phyloP scores from a whole-genome alignment of 2,329 filamentous ascomycete species.

The Chaetomiaceae sp. region DNA sequence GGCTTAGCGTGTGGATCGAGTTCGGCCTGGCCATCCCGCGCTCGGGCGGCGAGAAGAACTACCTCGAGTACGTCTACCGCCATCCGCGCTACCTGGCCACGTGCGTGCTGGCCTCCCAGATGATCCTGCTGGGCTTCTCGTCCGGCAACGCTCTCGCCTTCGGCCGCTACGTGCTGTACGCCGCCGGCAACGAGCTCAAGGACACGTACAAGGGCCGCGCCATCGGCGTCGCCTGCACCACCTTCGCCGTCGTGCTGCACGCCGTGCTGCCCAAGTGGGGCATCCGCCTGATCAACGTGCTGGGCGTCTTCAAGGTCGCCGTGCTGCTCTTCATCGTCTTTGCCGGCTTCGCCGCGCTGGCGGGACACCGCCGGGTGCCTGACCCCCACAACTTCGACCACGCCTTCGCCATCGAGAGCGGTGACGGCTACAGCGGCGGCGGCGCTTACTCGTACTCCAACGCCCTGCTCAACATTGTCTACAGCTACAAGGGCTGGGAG shows the following conservation, averaged over 20 bases:
- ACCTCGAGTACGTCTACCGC: conserved; percentile 57
- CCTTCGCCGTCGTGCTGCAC: conserved; percentile 50
- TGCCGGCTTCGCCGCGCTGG: conserved; percentile 52
- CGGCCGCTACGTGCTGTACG: conserved; percentile 46
- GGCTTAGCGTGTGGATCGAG: conserved; percentile 56
- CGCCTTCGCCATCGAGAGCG: conserved; percentile 44
- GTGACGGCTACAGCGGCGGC: conserved; percentile 38
- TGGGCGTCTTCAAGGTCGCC: conserved; percentile 55
- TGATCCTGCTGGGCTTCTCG: conserved; percentile 56
- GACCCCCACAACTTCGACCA: conserved; percentile 53
- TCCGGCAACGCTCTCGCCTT: conserved; percentile 55
- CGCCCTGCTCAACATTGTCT: conserved; percentile 52
- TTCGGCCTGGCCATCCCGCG: conserved; percentile 57
- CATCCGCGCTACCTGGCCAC: conserved; percentile 53
- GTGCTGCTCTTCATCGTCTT: conserved; percentile 56
- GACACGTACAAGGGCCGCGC: conserved; percentile 53
- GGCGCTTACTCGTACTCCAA: conserved; percentile 50
- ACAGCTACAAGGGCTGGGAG: conserved; percentile 59
- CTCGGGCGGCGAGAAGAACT: conserved; percentile 61
- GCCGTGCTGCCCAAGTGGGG: conserved; percentile 50
- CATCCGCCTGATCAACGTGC: conserved; percentile 51
- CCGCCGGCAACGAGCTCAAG: conserved; percentile 40
- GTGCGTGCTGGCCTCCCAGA: conserved; percentile 53
- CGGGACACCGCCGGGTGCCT: conserved; percentile 41
- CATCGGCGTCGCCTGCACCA: conserved; percentile 48